Conservation (phyloP, 495 filamentous ascomycete genomes). For the Thermochaetoides thermophila region DNA sequence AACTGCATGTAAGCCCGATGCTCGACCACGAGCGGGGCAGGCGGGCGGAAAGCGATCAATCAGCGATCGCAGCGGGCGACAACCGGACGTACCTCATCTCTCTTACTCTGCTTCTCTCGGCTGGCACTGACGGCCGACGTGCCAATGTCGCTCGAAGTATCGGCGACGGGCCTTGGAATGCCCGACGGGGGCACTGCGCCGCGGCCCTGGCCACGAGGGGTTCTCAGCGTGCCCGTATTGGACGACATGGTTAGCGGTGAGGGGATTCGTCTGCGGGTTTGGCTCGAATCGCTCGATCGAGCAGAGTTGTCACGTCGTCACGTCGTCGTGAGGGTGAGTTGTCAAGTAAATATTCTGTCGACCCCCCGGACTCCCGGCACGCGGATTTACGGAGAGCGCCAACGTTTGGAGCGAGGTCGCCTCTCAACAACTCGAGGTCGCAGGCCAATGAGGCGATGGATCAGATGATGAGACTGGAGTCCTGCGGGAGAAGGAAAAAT, state of each 20-base stretch:
- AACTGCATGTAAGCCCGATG: too few species aligned
- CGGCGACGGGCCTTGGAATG: conserved; percentile 75
- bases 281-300: neutral
- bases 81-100: conserved; percentile 92
- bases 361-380: too few species aligned
- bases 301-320: neutral
- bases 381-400: too few species aligned
- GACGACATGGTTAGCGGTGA: conserved; percentile 17
- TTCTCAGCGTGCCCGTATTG: conserved; percentile 34
- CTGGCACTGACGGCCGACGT: conserved; percentile 71
- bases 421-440: too few species aligned
- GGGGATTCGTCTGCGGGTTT: too few species aligned
- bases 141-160: conserved; percentile 51
- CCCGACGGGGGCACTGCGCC: conserved; percentile 60
- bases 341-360: neutral
- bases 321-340: neutral
- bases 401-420: too few species aligned
- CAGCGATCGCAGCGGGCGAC: too few species aligned
- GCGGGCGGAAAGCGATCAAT: too few species aligned
- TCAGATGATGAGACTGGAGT: conserved; percentile 3
- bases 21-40: too few species aligned
- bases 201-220: conserved; percentile 48
- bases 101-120: conserved; percentile 85
- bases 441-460: conserved; percentile 4
- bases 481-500: conserved; percentile 6